A percentile compares a stretch with the other conserved stretches of the same genome.
phyloP scores from a whole-genome alignment of 441 rosid genomes.

The Hura crepitans region DNA sequence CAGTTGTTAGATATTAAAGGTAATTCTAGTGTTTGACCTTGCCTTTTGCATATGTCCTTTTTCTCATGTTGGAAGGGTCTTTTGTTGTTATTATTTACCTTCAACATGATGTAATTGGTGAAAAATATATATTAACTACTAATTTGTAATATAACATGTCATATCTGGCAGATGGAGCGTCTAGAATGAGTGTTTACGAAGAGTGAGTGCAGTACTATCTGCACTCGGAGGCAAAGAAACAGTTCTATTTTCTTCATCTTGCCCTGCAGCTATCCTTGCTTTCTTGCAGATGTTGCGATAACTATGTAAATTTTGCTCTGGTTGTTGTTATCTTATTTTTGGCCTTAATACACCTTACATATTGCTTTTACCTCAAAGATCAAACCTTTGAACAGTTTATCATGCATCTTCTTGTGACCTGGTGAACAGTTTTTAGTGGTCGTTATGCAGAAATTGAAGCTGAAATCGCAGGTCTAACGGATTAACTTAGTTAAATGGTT shows the following conservation, averaged over 20 bases:
- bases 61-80: not conserved
- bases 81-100: not conserved
- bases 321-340: constrained; percentile 10
- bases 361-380: constrained; percentile 12
- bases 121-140: too few species aligned
- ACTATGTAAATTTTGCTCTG: not conserved
- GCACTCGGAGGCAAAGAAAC: not conserved
- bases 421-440: not conserved
- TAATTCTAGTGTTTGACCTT: not conserved
- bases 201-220: constrained; percentile 21
- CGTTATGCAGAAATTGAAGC: not conserved
- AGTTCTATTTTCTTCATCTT: not conserved
- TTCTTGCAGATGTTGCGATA: constrained; percentile 5
- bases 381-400: not conserved
- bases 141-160: not conserved
- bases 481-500: not conserved
- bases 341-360: constrained; percentile 14
- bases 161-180: constrained; percentile 66
- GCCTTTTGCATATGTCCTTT: not conserved
- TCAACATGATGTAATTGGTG: not conserved
- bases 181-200: constrained; percentile 46
- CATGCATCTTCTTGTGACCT: not conserved
- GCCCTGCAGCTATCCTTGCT: constrained; percentile 4
- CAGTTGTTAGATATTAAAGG: not conserved
- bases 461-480: not conserved